Evolutionary conservation across 2,329 filamentous ascomycete genomes (phyloP).

Genomic region (Arthroderma uncinatum): DNA sequence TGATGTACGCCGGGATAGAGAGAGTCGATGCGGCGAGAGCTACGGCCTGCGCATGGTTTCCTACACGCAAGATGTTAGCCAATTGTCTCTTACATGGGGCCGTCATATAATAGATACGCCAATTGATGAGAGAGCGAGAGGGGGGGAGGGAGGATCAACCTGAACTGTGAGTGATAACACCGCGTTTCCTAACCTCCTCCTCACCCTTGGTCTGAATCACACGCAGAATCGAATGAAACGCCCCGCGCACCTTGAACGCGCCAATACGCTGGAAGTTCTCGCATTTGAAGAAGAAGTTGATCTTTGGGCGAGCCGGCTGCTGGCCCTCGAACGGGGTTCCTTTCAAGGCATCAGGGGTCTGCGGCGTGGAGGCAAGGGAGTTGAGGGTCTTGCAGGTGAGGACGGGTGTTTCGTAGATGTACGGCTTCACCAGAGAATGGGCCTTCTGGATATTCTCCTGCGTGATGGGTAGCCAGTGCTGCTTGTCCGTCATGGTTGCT

Average conservation of each 20-base stretch:
- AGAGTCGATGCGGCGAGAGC: conserved; percentile 68
- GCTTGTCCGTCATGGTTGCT: conserved; percentile 35
- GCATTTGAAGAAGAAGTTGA: conserved; percentile 85
- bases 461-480: conserved; percentile 51
- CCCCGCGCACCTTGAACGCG: conserved; percentile 84
- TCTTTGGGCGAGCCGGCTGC: conserved; percentile 49
- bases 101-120: not conserved
- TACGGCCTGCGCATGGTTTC: conserved; percentile 90
- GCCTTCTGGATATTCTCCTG: conserved; percentile 61
- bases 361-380: conserved; percentile 60
- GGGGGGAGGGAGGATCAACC: conserved; percentile 42
- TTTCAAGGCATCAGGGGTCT: conserved; percentile 42
- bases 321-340: conserved; percentile 49
- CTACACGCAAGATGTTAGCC: conserved; percentile 35
- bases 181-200: conserved; percentile 50
- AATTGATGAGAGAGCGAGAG: conserved; percentile 4
- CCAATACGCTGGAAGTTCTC: conserved; percentile 86
- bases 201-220: conserved; percentile 53
- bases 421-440: conserved; percentile 58
- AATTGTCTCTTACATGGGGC: no score
- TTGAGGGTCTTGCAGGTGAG: conserved; percentile 68
- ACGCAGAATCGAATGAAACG: conserved; percentile 71
- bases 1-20: conserved; percentile 67
- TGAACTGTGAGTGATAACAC: conserved; percentile 82
- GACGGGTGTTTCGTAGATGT: conserved; percentile 75